Evolutionary conservation across 768 basidiomycete species (phyloP).

Genomic region (Phanerodontia chrysosporium): DNA sequence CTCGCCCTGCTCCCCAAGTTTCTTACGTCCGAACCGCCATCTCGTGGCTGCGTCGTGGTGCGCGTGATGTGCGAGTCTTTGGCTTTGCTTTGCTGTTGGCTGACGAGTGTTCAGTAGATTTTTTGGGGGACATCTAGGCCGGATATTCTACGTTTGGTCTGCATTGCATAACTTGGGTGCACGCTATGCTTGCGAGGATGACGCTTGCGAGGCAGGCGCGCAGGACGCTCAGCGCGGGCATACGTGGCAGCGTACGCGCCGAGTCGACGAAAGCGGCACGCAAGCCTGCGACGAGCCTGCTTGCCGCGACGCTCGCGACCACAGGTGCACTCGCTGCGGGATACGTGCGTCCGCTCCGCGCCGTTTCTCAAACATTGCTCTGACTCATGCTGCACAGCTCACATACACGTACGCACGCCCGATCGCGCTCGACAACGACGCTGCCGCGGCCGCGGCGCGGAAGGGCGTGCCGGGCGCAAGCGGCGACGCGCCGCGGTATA

Average conservation of each 20-base stretch:
- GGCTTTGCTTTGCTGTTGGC: too few relatives aligned
- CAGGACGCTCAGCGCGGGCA: background rate
- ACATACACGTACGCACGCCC: background rate
- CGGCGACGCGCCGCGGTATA: conserved; percentile 1
- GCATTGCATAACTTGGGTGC: too few relatives aligned
- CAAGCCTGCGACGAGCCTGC: background rate
- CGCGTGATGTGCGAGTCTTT: too few relatives aligned
- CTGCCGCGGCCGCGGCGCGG: background rate
- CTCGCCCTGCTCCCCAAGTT: too few relatives aligned
- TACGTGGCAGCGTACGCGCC: background rate
- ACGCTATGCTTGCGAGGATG: background rate
- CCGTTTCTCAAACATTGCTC: background rate
- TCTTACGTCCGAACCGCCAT: too few relatives aligned
- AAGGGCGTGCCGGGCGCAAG: background rate
- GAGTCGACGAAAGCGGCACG: background rate
- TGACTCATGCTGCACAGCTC: background rate
- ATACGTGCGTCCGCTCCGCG: background rate
- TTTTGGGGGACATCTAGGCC: background rate
- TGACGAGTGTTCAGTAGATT: too few relatives aligned
- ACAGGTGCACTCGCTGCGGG: background rate
- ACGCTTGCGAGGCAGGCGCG: background rate
- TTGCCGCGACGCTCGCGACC: background rate
- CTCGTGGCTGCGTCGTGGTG: background rate
- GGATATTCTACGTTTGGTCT: too few relatives aligned
- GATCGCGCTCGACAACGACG: background rate